Evolutionary conservation across 345 rosid species (phyloP), one percentile per base, ranked within the genome.

Genomic region (Salix exigua): DNA sequence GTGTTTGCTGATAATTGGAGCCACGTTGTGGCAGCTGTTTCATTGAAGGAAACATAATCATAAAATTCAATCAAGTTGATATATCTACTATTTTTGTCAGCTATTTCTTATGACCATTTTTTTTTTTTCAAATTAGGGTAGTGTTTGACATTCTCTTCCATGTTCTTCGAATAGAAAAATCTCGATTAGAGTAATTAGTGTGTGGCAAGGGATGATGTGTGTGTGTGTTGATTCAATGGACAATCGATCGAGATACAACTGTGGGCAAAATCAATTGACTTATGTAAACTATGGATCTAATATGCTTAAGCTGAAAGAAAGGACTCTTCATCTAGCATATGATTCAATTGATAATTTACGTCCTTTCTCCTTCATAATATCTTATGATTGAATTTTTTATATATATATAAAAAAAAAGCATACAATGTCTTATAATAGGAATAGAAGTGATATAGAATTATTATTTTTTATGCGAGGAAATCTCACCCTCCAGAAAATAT

Each of bases 1-100:
- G 69, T 37, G 73, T 46, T 58, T 55, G 65, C 66, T 44, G 78
- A 42, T 73, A 26, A 86, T 85, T 82, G 90, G 73, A 73, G 83
- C 80, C 90, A 88, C 92, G 90, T 85, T 50, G 18, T 74, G 37
- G 77, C 65, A 55, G 72, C 73, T 81, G 85, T 79, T 81, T 76
- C 77, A 65, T 69, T 26, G 44, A 70, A 75, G 72, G 84, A 72
- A 82, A 73, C 86, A 78, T 5, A 71, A 44, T 46, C 37, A 62
- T 63, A 33, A 5, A 26, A 40, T 40, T 40, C 2, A 38, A 42
- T 76, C 33, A 76, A 53, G 53, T 38, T 68, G 26, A 76, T 21
- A 76, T 14, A 8, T n/a, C 50, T 18, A 18, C 50, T 1, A 5
- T 50, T 5, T 50, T 5, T 53, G 10, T 55, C 28, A n/a, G 10